Percentiles rank a stretch among this genome's conserved stretches.
phyloP scores from a whole-genome alignment of 768 basidiomycete species.

The Obba rivulosa region DNA sequence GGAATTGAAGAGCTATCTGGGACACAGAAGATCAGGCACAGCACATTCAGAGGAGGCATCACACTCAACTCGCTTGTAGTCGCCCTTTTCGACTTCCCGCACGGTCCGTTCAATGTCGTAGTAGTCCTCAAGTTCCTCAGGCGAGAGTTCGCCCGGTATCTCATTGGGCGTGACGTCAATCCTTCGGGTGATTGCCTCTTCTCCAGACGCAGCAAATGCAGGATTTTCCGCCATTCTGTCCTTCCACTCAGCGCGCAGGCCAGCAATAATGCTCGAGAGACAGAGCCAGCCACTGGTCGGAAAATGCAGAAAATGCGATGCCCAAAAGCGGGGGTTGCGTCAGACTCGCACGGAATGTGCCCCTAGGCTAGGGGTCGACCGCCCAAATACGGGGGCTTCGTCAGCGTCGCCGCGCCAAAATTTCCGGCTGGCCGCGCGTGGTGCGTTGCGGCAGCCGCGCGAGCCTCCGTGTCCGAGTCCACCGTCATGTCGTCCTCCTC shows the following conservation, averaged over 20 bases:
- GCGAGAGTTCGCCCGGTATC: constrained; percentile 17
- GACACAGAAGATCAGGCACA: neutral
- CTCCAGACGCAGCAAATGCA: constrained; percentile 51
- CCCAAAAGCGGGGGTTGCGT: no score
- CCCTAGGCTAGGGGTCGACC: constrained; percentile 3
- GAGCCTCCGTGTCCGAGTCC: constrained; percentile 7
- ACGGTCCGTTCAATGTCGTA: constrained; percentile 75
- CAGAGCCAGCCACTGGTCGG: no score
- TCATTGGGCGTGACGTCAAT: constrained; percentile 42
- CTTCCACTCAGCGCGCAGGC: no score
- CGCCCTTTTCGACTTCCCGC: constrained; percentile 49
- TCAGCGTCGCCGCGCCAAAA: constrained; percentile 8
- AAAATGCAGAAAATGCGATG: no score
- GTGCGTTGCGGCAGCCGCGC: no score
- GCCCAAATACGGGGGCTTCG: neutral
- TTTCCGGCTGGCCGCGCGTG: constrained; percentile 1
- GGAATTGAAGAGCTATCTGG: constrained; percentile 90
- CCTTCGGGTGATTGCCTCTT: constrained; percentile 56
- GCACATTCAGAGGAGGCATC: neutral
- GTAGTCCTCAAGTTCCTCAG: constrained; percentile 49
- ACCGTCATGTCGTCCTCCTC: constrained; percentile 25
- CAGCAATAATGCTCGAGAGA: no score
- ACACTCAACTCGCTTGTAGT: constrained; percentile 62
- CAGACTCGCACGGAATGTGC: neutral
- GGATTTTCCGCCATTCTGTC: constrained; percentile 19